Percentiles rank a stretch among this genome's conserved stretches.
Evolutionary conservation across 2,329 filamentous ascomycete genomes (phyloP).

Genomic region (Diplodia corticola): DNA sequence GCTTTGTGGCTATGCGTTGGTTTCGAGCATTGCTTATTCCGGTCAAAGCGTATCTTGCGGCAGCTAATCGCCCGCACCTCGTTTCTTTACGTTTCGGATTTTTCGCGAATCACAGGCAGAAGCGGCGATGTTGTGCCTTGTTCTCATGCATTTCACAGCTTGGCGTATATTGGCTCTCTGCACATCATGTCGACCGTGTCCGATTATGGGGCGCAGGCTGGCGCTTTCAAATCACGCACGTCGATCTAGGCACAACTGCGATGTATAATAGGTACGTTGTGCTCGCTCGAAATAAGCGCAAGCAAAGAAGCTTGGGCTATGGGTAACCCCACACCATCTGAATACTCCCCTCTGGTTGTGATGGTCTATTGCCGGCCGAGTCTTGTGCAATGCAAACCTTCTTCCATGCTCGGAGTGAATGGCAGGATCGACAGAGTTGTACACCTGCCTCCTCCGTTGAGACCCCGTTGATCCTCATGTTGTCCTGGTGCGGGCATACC

Average conservation of each 20-base stretch:
- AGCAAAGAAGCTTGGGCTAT: background rate
- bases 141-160: slow-evolving; percentile 11
- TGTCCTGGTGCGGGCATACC: background rate
- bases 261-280: slow-evolving; percentile 1
- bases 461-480: background rate
- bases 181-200: background rate
- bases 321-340: background rate
- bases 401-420: background rate
- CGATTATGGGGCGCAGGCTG: slow-evolving; percentile 1
- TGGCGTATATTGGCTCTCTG: slow-evolving; percentile 14
- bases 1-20: slow-evolving; percentile 17
- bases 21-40: slow-evolving; percentile 9
- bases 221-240: slow-evolving; percentile 3
- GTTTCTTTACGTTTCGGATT: slow-evolving; percentile 7
- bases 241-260: background rate
- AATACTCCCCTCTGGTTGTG: background rate
- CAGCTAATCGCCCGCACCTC: background rate
- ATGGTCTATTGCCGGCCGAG: background rate
- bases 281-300: background rate
- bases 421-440: background rate
- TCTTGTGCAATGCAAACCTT: background rate
- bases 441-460: background rate
- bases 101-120: background rate
- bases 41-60: slow-evolving; percentile 13
- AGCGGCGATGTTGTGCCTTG: background rate